Base-by-base conservation (phyloP, 108 stramenopile genomes). In the Cyclostephanos tholiformis region DNA sequence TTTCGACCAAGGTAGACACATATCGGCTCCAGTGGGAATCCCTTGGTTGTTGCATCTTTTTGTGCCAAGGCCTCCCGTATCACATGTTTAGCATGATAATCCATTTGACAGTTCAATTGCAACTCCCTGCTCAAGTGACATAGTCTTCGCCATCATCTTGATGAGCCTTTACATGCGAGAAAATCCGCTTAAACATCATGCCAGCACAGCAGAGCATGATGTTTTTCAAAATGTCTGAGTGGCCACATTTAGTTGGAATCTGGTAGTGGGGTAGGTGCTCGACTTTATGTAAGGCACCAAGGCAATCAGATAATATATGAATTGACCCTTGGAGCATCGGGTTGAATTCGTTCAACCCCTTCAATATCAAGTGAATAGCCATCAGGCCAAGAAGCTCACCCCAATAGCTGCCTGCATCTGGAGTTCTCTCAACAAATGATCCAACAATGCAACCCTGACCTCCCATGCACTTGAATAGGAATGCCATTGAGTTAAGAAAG, bases 241-340 rank as follows among this genome's bases (percentile, higher is more conserved):
- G 32, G 32, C 32, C 4, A 4, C 32, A 32, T 32, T 4, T 2
- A 4, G 32, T 32, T 32, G 32, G 32, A 32, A 32, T 32, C 2
- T 4, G 32, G 32, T 32, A 4, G 32, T 4, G 32, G 32, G 32
- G 72, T 0, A 72, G 27, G 1, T 16, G 4, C 0, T 19, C 14
- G 10, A 64, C 41, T 29, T 39, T 63, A 0, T 4, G 22, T 53
- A 32, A 4, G 4, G 32, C 32, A 4, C 32, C 32, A 85, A 32
- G 4, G 32, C 72, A 72, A 23, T 72, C 72, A 4, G 32, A 32
- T 4, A 32, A 32, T 32, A 32, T 32, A 4, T 32, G 32, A 32
- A 32, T 32, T 4, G 32, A 32, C 4, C 32, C 32, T 32, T 32
- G 32, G 4, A 32, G 2, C 3, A 4, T 4, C 4, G 32, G 32